Evolutionary conservation across 2,329 filamentous ascomycete species (phyloP), one percentile per base, ranked within the genome.

Genomic region (Chaetomium sp.): DNA sequence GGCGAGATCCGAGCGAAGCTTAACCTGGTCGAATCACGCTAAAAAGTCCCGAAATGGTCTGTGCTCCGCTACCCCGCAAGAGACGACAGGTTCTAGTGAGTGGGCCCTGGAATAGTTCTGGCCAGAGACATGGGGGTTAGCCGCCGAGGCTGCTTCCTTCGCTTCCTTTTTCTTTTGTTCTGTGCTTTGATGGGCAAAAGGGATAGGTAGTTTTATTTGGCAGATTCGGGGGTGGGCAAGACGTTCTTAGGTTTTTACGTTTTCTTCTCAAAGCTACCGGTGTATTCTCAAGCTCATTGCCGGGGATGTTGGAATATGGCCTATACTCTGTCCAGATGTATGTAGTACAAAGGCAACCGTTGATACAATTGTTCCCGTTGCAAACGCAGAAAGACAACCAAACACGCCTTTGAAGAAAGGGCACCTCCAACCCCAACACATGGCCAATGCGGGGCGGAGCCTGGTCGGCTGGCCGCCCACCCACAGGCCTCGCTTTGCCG

Each of bases 401-500:
- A 42, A 42, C 38, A n/a, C 38, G 38, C 13, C 38, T 42, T 42
- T 42, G 38, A 42, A 4, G 16, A 42, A 42, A n/a, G 6, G 6
- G 45, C 45, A 47, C 23, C 45, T 47, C 23, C n/a, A 23, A 10
- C 5, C 38, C 38, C 38, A 42, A 16, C 38, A 23, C 19, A 47
- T 47, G 45, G 45, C 45, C 45, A n/a, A 42, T 42, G 38, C 38
- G 38, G 38, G 54, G 23, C 8, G 23, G 45, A 16, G 51, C 31
- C n/a, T n/a, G 21, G 31, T 47, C 19, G 50, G 65, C 27, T 38
- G 57, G 57, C 23, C 56, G 23, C 27, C 64, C 66, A 68, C 35
- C 57, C 61, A 60, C 4, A 54, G 56, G 56, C 45, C 58, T 62
- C 45, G 61, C 49, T 56, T 60, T 64, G 64, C 61, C 66, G 66